A percentile compares a stretch with the other conserved stretches of the same genome.
These are phyloP conservation scores for Globisporangium irregulare DNA, from an alignment of 352 stramenopile genomes.

Conservation along the genomic window DNA sequence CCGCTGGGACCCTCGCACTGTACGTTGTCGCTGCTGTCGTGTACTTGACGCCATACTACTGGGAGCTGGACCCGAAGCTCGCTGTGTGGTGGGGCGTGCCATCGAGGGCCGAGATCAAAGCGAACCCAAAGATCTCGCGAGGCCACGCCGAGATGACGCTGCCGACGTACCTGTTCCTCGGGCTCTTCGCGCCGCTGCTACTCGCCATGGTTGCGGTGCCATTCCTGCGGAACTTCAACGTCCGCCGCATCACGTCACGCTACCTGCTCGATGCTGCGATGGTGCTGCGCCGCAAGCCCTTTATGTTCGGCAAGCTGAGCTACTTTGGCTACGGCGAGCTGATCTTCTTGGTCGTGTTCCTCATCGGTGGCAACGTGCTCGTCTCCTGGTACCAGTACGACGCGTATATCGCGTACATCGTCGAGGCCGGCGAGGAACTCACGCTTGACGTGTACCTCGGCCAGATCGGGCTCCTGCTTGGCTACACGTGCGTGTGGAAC, in stretches of 20 bases:
- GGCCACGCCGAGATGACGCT: constrained; percentile 24
- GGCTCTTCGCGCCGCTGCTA: constrained; percentile 14
- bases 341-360: constrained; percentile 21
- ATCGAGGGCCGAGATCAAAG: constrained; percentile 12
- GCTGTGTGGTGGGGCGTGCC: constrained; percentile 23
- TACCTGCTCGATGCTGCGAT: constrained; percentile 13
- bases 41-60: constrained; percentile 26
- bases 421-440: neutral
- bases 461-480: constrained; percentile 19
- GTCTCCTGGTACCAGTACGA: constrained; percentile 20
- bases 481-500: constrained; percentile 33
- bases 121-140: constrained; percentile 7
- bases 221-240: constrained; percentile 18
- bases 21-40: constrained; percentile 13
- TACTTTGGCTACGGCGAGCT: constrained; percentile 20
- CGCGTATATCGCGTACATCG: constrained; percentile 11
- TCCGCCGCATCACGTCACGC: constrained; percentile 22
- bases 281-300: constrained; percentile 22
- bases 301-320: constrained; percentile 10
- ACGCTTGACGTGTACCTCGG: constrained; percentile 12
- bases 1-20: constrained; percentile 9
- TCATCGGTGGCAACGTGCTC: constrained; percentile 23
- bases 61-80: constrained; percentile 18
- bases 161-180: constrained; percentile 24
- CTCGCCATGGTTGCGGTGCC: constrained; percentile 1